Percentiles rank a stretch among this genome's conserved stretches.
These are phyloP conservation scores for Phytophthora tentaculata DNA, from an alignment of 352 stramenopile species.

Conservation along the genomic window DNA sequence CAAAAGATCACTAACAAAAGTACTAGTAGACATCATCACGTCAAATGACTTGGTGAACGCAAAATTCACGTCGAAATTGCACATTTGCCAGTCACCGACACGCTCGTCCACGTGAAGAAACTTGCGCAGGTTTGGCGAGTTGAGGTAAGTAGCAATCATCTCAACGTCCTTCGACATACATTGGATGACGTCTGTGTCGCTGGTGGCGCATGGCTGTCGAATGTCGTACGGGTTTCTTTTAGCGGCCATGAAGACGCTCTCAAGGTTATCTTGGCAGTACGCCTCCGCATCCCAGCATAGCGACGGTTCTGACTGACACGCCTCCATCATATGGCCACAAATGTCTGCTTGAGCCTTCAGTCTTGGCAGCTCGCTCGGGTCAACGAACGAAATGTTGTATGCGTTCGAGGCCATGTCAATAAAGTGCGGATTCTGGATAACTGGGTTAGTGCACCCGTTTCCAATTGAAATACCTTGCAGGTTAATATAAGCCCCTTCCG, in stretches of 20 bases:
- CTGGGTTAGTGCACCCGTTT: conserved; percentile 60
- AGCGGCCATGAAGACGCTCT: conserved; percentile 29
- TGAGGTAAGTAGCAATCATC: conserved; percentile 55
- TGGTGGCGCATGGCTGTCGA: conserved; percentile 35
- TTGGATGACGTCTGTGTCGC: conserved; percentile 30
- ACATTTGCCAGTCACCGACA: conserved; percentile 80
- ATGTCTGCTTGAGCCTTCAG: conserved; percentile 40
- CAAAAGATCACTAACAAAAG: conserved; percentile 88
- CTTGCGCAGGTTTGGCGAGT: conserved; percentile 46
- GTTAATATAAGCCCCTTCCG: conserved; percentile 35
- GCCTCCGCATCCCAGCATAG: conserved; percentile 45
- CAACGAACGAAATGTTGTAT: conserved; percentile 75
- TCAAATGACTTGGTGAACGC: conserved; percentile 83
- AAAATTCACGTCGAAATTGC: conserved; percentile 91
- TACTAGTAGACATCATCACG: conserved; percentile 91
- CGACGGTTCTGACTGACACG: conserved; percentile 39
- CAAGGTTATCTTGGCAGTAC: conserved; percentile 43
- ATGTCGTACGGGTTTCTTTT: conserved; percentile 76
- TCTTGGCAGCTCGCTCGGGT: conserved; percentile 33
- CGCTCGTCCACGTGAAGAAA: conserved; percentile 41
- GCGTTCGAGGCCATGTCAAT: conserved; percentile 72
- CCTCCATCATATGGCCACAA: conserved; percentile 46
- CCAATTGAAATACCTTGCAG: conserved; percentile 66
- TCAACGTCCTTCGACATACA: conserved; percentile 51
- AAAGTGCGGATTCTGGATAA: conserved; percentile 50